A percentile compares a stretch with the other conserved stretches of the same genome.
Evolutionary conservation across 805 yeast species (phyloP).

Genomic region (Ogataea methanolica): DNA sequence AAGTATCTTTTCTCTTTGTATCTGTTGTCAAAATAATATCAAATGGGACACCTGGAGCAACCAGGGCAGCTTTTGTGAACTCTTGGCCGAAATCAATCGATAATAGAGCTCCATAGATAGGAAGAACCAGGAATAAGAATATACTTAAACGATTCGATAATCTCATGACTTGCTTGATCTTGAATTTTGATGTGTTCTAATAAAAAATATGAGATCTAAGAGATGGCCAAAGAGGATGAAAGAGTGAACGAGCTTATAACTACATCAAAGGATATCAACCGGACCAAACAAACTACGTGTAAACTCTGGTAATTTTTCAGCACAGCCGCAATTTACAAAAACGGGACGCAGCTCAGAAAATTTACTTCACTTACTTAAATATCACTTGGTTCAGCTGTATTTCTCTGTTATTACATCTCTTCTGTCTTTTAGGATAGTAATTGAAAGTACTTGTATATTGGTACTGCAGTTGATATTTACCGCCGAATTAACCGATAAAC

Average conservation of each 20-base stretch:
- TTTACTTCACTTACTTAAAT: too few relatives aligned
- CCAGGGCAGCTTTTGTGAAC: constrained; percentile 77
- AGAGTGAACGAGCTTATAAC: too few relatives aligned
- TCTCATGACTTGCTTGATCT: constrained; percentile 4
- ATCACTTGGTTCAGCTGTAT: too few relatives aligned
- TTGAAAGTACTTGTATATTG: too few relatives aligned
- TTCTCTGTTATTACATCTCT: too few relatives aligned
- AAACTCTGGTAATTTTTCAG: too few relatives aligned
- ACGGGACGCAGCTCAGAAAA: too few relatives aligned
- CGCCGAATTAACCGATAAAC: constrained; percentile 3
- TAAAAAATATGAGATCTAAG: neutral
- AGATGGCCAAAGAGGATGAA: neutral
- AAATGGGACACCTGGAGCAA: constrained; percentile 86
- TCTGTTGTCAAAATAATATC: constrained; percentile 88
- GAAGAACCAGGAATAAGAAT: constrained; percentile 13
- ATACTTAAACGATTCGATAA: constrained; percentile 12
- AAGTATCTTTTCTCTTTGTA: constrained; percentile 82
- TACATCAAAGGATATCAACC: too few relatives aligned
- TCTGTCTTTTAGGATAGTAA: too few relatives aligned
- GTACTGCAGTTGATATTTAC: too few relatives aligned
- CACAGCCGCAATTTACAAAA: too few relatives aligned
- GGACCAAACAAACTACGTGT: too few relatives aligned
- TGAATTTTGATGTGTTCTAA: neutral
- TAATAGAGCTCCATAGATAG: constrained; percentile 55
- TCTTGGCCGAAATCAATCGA: constrained; percentile 91